Evolutionary conservation across 2,329 filamentous ascomycete genomes (phyloP).

Genomic region (Microsporum audouinii): DNA sequence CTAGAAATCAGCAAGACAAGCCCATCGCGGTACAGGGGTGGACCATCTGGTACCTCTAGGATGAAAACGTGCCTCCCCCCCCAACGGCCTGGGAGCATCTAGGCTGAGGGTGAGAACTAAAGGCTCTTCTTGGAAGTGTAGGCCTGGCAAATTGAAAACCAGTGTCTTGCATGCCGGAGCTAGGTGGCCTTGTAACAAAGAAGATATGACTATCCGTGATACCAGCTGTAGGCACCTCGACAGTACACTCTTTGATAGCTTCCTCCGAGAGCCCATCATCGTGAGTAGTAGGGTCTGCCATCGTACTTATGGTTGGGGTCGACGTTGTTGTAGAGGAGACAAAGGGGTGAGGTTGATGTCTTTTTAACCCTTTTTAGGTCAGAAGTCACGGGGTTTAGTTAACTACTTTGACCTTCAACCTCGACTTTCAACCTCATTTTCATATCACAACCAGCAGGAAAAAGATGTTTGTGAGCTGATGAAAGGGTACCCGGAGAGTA

Average conservation of each 20-base stretch:
- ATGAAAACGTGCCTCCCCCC: background rate
- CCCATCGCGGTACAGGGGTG: background rate
- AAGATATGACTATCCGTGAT: slow-evolving; percentile 14
- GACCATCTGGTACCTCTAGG: background rate
- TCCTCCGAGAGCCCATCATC: slow-evolving; percentile 15
- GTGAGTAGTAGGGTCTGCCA: background rate
- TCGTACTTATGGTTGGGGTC: background rate
- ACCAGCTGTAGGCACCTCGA: slow-evolving; percentile 8
- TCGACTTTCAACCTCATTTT: too few relatives aligned
- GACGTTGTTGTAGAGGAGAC: background rate
- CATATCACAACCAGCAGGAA: too few relatives aligned
- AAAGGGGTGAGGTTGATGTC: background rate
- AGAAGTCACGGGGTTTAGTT: background rate
- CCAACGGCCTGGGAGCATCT: background rate
- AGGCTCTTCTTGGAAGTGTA: slow-evolving; percentile 13
- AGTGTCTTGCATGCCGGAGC: slow-evolving; percentile 20
- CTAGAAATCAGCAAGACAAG: background rate
- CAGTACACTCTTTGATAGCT: slow-evolving; percentile 14
- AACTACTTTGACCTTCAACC: too few relatives aligned
- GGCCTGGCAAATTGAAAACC: slow-evolving; percentile 28
- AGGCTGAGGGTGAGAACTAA: slow-evolving; percentile 9
- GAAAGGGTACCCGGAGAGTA: too few relatives aligned
- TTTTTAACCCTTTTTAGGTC: background rate
- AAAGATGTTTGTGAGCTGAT: too few relatives aligned
- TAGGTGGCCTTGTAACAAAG: slow-evolving; percentile 25